Base-by-base conservation (phyloP, 148 eudicot species). In the Rhododendron kiyosumense region DNA sequence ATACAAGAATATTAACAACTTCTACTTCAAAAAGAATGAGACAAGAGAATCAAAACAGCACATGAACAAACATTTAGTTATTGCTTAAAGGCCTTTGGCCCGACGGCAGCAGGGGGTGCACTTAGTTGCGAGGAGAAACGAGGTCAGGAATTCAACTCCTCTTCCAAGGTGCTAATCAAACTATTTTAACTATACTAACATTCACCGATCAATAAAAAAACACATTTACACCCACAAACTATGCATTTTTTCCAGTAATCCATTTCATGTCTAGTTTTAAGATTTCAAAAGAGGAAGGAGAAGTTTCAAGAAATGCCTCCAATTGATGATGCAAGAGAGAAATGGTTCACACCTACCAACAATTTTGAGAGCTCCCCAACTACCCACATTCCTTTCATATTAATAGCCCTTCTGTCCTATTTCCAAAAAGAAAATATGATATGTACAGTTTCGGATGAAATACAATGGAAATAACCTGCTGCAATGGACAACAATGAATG, bases 401-500 rank as follows among this genome's bases (percentile, higher is more conserved):
- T 61, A 82, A 59, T 61, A 20, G 5, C 10, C 15, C 17, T 12
- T 34, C 18, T 22, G 41, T 52, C 30, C 18, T 22, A 82, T 5
- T 13, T 15, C 10, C 20, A 26, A 83, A 83, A 83, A 46, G n/a
- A 48, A 48, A 73, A 74, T 30, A 69, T 17, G 74, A 34, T 41
- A 74, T 28, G 67, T 24, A 6, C 12, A 30, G 4, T 71, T 69
- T 48, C 7, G 14, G 45, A 49, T 4, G 4, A 45, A 84, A 9
- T 73, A 43, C 18, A 86, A 43, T 11, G 30, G 38, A 18, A 22
- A 90, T 52, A 52, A 92, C 91, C 91, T 89, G 87, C 63, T 85
- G 83, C 77, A 90, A 26, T 48, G 89, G 93, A 61, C n/a, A 63
- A 63, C 91, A 89, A 79, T 85, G 82, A 26, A 84, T 83, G 73